A percentile compares a stretch with the other conserved stretches of the same genome.
These are phyloP conservation scores for Penicillium corylophilum DNA, from an alignment of 2,329 filamentous ascomycete species.

Conservation along the genomic window DNA sequence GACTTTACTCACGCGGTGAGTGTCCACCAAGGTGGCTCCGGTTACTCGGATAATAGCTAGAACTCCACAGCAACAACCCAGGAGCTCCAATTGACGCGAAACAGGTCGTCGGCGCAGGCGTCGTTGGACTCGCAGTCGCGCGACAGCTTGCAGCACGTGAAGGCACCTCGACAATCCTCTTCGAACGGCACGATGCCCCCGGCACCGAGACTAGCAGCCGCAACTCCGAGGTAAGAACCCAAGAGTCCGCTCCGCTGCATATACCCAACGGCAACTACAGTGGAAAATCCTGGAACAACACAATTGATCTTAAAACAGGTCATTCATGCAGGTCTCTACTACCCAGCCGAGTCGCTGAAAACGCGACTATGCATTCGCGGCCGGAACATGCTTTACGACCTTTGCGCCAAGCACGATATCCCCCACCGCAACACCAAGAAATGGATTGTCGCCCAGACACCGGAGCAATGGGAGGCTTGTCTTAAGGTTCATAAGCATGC, in stretches of 20 bases:
- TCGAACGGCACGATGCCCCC: constrained; percentile 73
- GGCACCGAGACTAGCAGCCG: constrained; percentile 86
- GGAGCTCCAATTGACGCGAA: constrained; percentile 5
- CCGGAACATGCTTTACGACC: constrained; percentile 71
- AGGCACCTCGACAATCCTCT: constrained; percentile 67
- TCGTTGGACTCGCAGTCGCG: constrained; percentile 78
- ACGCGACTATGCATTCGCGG: constrained; percentile 78
- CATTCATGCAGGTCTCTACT: constrained; percentile 94
- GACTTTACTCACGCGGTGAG: constrained; percentile 64
- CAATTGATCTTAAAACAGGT: constrained; percentile 52
- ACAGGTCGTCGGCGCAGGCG: constrained; percentile 65
- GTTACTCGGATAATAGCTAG: not conserved
- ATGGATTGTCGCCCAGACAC: constrained; percentile 90
- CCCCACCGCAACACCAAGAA: constrained; percentile 76
- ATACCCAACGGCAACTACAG: not conserved
- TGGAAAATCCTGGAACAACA: not conserved
- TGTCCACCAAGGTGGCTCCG: not conserved
- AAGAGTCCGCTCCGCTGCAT: not conserved
- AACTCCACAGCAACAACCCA: not conserved
- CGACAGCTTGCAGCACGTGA: constrained; percentile 65
- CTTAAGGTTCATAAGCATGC: constrained; percentile 55
- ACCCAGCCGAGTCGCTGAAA: constrained; percentile 74
- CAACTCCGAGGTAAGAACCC: constrained; percentile 70
- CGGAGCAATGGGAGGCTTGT: constrained; percentile 63
- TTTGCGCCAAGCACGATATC: constrained; percentile 68